phyloP scores from a whole-genome alignment of 2,329 filamentous ascomycete species.

The Aspergillus caelatus region DNA sequence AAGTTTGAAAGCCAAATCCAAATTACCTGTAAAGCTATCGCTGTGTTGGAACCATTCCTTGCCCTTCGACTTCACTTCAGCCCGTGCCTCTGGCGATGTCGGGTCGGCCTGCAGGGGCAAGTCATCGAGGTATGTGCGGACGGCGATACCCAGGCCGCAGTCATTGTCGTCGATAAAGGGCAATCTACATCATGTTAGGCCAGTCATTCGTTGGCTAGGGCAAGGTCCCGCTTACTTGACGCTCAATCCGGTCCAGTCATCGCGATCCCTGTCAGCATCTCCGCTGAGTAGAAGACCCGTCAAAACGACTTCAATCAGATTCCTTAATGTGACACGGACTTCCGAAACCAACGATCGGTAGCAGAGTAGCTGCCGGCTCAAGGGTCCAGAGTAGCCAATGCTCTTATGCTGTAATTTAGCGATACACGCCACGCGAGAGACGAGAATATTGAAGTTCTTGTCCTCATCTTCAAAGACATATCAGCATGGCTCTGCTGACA shows the following conservation, averaged over 20 bases:
- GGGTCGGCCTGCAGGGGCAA: conserved; percentile 61
- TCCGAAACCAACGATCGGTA: conserved; percentile 83
- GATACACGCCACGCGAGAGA: conserved; percentile 84
- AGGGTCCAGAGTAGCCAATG: conserved; percentile 90
- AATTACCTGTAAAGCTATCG: conserved; percentile 59
- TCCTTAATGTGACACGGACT: conserved; percentile 76
- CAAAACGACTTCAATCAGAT: conserved; percentile 80
- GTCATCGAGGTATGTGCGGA: conserved; percentile 53
- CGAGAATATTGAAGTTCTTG: conserved; percentile 74
- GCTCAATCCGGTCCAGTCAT: conserved; percentile 69
- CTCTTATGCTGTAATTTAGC: conserved; percentile 78
- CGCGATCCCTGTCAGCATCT: conserved; percentile 71
- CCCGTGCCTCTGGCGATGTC: conserved; percentile 52
- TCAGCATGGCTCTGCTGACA: conserved; percentile 9
- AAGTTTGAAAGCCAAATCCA: conserved; percentile 62
- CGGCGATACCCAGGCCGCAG: conserved; percentile 51
- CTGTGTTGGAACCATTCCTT: conserved; percentile 65
- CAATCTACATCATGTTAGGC: conserved; percentile 31
- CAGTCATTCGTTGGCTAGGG: neutral
- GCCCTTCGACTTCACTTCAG: conserved; percentile 55
- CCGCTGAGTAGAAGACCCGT: conserved; percentile 79
- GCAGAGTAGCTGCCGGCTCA: conserved; percentile 84
- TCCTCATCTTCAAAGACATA: conserved; percentile 62
- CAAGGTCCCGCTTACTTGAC: conserved; percentile 60
- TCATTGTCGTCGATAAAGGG: conserved; percentile 51